These are phyloP conservation scores for Hymenoscyphus linearis DNA, from an alignment of 2,329 filamentous ascomycete species.

Conservation along the genomic window DNA sequence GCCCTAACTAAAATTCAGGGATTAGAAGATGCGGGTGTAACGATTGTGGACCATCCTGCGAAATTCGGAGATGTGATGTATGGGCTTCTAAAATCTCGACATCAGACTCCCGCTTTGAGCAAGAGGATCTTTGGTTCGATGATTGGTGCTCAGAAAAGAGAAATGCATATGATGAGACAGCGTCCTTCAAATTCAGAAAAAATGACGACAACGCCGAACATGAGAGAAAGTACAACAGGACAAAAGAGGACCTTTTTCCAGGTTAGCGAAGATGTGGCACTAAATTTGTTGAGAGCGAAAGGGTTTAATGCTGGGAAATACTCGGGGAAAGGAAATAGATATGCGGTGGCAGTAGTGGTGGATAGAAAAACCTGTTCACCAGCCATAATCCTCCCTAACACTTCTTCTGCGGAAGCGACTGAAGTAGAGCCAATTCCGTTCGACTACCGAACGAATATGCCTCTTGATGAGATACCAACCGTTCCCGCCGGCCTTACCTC, in stretches of 20 bases:
- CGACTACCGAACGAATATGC: conserved; percentile 46
- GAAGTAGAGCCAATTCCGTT: conserved; percentile 55
- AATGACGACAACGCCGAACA: neutral
- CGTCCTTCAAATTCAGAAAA: neutral
- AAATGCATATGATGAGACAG: conserved; percentile 43
- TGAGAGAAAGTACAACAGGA: conserved; percentile 1
- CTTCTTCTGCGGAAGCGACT: conserved; percentile 36
- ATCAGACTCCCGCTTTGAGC: conserved; percentile 32
- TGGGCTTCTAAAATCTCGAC: conserved; percentile 44
- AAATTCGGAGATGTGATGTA: conserved; percentile 68
- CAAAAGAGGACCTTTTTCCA: conserved; percentile 52
- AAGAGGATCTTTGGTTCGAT: conserved; percentile 21
- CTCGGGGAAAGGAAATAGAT: conserved; percentile 34
- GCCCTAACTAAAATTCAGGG: conserved; percentile 61
- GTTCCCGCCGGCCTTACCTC: conserved; percentile 45
- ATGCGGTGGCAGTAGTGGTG: conserved; percentile 58
- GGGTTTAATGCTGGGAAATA: conserved; percentile 40
- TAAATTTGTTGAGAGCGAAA: conserved; percentile 49
- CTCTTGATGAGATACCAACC: conserved; percentile 37
- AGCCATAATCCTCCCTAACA: conserved; percentile 51
- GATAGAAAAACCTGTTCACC: conserved; percentile 58
- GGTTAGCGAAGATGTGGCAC: conserved; percentile 47
- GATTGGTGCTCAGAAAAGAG: conserved; percentile 43
- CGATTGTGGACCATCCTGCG: conserved; percentile 70
- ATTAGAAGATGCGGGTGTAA: conserved; percentile 60